These are phyloP conservation scores for Magnusiomyces fungicola DNA, from an alignment of 1,139 yeast genomes.

Conservation along the genomic window DNA sequence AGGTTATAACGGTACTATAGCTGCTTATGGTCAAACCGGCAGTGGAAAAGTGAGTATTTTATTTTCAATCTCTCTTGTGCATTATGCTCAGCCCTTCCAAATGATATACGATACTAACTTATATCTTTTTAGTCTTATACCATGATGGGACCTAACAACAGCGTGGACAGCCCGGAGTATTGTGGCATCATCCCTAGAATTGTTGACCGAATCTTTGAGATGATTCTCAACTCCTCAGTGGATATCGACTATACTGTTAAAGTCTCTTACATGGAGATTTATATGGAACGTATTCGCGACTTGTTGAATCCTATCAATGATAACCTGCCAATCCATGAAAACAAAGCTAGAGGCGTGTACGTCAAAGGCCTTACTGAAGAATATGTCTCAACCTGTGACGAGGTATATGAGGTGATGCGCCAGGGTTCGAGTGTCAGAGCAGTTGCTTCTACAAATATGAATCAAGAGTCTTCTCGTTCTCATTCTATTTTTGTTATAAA, in stretches of 20 bases:
- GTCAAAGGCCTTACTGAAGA: constrained; percentile 61
- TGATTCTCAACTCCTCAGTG: constrained; percentile 45
- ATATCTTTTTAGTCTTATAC: too few relatives aligned
- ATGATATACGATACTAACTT: too few relatives aligned
- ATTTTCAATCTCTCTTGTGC: too few relatives aligned
- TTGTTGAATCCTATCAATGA: constrained; percentile 36
- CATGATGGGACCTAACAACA: constrained; percentile 60
- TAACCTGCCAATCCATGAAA: constrained; percentile 57
- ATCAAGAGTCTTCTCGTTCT: constrained; percentile 68
- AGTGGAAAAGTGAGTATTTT: too few relatives aligned
- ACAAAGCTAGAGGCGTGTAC: constrained; percentile 55
- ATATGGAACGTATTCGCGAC: constrained; percentile 71
- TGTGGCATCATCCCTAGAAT: constrained; percentile 72
- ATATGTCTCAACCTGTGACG: constrained; percentile 51
- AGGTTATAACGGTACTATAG: constrained; percentile 79
- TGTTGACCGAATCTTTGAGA: constrained; percentile 54
- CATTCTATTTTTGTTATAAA: constrained; percentile 72
- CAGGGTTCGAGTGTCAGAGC: constrained; percentile 53
- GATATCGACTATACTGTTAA: constrained; percentile 60
- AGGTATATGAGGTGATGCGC: constrained; percentile 48
- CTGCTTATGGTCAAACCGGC: constrained; percentile 89
- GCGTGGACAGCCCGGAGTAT: constrained; percentile 31
- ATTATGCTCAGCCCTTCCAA: too few relatives aligned
- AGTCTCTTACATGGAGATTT: constrained; percentile 74
- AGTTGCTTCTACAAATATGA: constrained; percentile 62